Evolutionary conservation across 1,284 basidiomycete genomes (phyloP).

Genomic region (Trichosporon faecale): DNA sequence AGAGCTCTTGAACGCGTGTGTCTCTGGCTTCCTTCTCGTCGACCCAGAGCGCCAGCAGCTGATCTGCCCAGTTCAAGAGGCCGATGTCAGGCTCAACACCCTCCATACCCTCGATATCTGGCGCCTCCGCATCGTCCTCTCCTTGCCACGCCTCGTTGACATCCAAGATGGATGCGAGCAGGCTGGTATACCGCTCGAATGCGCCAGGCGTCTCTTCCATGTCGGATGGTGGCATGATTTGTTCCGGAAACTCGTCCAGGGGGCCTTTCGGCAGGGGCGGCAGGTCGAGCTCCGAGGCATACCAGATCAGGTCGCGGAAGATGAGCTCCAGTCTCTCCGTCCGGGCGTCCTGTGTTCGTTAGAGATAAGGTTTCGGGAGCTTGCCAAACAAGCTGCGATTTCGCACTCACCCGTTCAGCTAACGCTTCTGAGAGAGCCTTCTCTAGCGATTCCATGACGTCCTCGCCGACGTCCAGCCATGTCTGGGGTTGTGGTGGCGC

Average conservation of each 20-base stretch:
- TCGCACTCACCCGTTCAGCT: constrained; percentile 39
- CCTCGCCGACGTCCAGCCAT: constrained; percentile 43
- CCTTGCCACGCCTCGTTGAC: constrained; percentile 25
- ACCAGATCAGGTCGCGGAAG: constrained; percentile 44
- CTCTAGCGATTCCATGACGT: constrained; percentile 37
- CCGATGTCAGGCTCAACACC: constrained; percentile 47
- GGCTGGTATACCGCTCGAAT: constrained; percentile 32
- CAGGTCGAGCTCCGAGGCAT: constrained; percentile 45
- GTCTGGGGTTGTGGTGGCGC: constrained; percentile 1
- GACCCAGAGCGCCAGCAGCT: constrained; percentile 42
- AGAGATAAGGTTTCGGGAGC: not conserved
- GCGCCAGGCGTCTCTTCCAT: constrained; percentile 38
- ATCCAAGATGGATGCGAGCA: constrained; percentile 30
- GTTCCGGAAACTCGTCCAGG: constrained; percentile 30
- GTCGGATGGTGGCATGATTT: constrained; percentile 31
- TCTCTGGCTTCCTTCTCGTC: constrained; percentile 40
- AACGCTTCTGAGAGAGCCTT: constrained; percentile 31
- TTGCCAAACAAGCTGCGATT: not conserved
- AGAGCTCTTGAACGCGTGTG: constrained; percentile 45
- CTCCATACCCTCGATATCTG: constrained; percentile 38
- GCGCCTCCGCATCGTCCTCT: constrained; percentile 34
- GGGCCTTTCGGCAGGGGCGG: constrained; percentile 27
- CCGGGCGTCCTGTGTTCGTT: constrained; percentile 32
- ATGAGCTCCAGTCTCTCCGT: constrained; percentile 34
- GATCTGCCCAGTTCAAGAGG: constrained; percentile 42